Evolutionary conservation across 768 basidiomycete species (phyloP).

Genomic region (Tulasnella sp.): DNA sequence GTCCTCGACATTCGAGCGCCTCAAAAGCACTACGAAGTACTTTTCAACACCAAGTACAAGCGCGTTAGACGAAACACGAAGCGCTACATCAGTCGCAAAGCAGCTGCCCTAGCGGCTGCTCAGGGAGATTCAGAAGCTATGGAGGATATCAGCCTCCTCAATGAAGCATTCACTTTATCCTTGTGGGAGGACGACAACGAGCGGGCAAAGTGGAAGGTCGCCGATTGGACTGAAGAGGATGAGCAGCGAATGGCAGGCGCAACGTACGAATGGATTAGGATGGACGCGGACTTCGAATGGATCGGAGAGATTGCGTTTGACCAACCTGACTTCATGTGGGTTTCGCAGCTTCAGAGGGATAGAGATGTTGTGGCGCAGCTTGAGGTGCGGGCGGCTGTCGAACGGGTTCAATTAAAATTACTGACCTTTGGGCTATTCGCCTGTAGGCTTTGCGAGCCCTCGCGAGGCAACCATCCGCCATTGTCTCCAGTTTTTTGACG

Average conservation of each 20-base stretch:
- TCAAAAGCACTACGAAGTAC: slow-evolving; percentile 94
- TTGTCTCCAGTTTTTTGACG: slow-evolving; percentile 84
- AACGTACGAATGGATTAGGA: slow-evolving; percentile 98
- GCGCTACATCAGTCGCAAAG: slow-evolving; percentile 88
- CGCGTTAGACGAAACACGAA: slow-evolving; percentile 93
- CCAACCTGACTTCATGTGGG: slow-evolving; percentile 98
- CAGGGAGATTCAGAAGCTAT: slow-evolving; percentile 88
- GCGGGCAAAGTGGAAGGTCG: slow-evolving; percentile 90
- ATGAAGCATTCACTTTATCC: slow-evolving; percentile 87
- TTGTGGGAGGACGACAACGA: slow-evolving; percentile 95
- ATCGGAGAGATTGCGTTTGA: slow-evolving; percentile 87
- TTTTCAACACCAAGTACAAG: slow-evolving; percentile 98
- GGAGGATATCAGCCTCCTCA: slow-evolving; percentile 87
- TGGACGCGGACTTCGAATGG: slow-evolving; percentile 99
- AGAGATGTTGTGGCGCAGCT: slow-evolving; percentile 95
- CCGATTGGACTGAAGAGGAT: slow-evolving; percentile 96
- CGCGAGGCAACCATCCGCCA: slow-evolving; percentile 67
- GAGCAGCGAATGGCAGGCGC: slow-evolving; percentile 89
- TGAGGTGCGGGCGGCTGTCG: slow-evolving; percentile 55
- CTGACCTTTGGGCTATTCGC: slow-evolving; percentile 5
- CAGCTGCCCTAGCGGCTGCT: slow-evolving; percentile 85
- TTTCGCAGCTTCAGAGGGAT: slow-evolving; percentile 89
- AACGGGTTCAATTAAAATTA: background rate
- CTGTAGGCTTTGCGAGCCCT: slow-evolving; percentile 82
- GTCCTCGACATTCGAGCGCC: slow-evolving; percentile 81